These are phyloP conservation scores for Coelastrella sp. DNA, from an alignment of 139 green algal species.

Conservation along the genomic window DNA sequence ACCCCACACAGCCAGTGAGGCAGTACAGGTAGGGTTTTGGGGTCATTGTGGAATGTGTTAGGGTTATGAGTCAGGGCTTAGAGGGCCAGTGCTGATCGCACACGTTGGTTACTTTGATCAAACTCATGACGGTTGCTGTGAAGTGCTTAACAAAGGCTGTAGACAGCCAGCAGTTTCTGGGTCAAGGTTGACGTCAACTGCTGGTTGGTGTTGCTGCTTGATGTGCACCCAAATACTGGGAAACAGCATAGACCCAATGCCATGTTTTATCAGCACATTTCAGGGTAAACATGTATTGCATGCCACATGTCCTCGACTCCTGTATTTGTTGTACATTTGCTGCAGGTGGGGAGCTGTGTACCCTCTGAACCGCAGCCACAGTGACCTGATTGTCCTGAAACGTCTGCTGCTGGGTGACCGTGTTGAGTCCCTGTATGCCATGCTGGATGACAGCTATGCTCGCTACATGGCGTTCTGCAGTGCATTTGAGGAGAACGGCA, in stretches of 20 bases:
- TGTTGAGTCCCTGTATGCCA: constrained; percentile 35
- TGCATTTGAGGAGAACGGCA: constrained; percentile 34
- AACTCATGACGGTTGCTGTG: neutral
- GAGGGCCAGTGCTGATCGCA: no score
- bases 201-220: neutral
- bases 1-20: constrained; percentile 24
- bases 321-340: neutral
- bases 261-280: no score
- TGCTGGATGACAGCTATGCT: constrained; percentile 44
- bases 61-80: no score
- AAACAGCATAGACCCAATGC: no score
- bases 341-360: constrained; percentile 37
- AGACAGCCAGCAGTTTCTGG: no score
- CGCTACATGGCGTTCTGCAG: constrained; percentile 47
- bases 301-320: neutral
- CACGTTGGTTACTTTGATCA: no score
- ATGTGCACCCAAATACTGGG: neutral
- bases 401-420: constrained; percentile 46
- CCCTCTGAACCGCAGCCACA: constrained; percentile 42
- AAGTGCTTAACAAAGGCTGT: neutral
- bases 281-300: no score
- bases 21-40: constrained; percentile 3
- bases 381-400: constrained; percentile 46
- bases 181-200: no score
- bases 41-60: no score